Conservation (phyloP, 257 asterid genomes). For the Przewalskia tangutica region DNA sequence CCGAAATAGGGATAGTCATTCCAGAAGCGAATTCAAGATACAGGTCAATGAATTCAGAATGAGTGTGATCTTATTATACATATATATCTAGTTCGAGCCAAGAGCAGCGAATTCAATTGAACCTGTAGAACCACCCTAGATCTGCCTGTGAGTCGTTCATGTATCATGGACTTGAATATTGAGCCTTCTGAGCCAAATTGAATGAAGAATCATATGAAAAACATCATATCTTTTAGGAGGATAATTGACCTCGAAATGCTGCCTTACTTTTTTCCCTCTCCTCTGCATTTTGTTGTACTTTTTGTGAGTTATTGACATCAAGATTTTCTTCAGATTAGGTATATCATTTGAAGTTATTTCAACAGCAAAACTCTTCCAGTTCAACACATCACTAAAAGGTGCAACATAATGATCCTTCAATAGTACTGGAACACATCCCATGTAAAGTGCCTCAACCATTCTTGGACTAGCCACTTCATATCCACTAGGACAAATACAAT, state of each 20-base stretch:
- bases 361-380: constrained; percentile 62
- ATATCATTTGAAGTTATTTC: constrained; percentile 46
- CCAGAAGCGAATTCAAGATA: no score
- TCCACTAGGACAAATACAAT: constrained; percentile 77
- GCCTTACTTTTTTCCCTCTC: constrained; percentile 26
- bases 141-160: neutral
- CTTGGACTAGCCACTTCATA: constrained; percentile 84
- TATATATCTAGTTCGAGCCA: no score
- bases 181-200: constrained; percentile 36
- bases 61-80: no score
- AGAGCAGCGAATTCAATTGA: no score
- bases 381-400: constrained; percentile 63
- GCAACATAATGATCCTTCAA: constrained; percentile 55
- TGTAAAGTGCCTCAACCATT: constrained; percentile 65
- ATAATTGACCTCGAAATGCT: constrained; percentile 31
- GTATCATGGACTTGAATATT: constrained; percentile 12
- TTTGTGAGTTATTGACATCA: constrained; percentile 26
- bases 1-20: neutral
- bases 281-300: constrained; percentile 39
- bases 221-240: constrained; percentile 34
- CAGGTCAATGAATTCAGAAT: no score
- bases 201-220: constrained; percentile 40
- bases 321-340: constrained; percentile 48
- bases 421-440: constrained; percentile 68
- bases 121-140: no score